phyloP scores from a whole-genome alignment of 1,139 yeast genomes.

The Zygosaccharomyces sapae region DNA sequence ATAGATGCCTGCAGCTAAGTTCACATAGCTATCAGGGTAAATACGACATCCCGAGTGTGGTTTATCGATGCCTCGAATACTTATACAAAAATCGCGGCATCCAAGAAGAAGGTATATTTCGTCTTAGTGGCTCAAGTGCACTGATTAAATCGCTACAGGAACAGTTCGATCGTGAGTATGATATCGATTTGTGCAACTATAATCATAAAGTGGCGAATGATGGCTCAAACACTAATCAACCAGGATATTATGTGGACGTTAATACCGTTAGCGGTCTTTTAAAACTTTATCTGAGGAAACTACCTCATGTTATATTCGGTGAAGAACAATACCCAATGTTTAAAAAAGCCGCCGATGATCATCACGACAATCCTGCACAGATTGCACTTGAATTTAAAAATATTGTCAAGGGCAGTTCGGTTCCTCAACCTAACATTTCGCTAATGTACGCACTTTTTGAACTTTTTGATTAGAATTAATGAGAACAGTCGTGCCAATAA shows the following conservation, averaged over 20 bases:
- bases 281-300: conserved; percentile 67
- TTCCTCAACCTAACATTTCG: conserved; percentile 54
- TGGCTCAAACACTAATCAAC: conserved; percentile 28
- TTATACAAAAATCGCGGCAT: conserved; percentile 66
- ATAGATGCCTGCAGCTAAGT: conserved; percentile 49
- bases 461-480: conserved; percentile 61
- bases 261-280: conserved; percentile 77
- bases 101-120: conserved; percentile 84
- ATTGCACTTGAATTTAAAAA: conserved; percentile 36
- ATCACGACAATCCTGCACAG: conserved; percentile 32
- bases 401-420: conserved; percentile 32
- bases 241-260: conserved; percentile 43
- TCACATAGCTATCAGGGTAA: conserved; percentile 45
- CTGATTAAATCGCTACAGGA: conserved; percentile 70
- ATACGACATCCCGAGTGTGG: conserved; percentile 63
- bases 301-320: conserved; percentile 65
- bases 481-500: conserved; percentile 63
- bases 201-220: conserved; percentile 22
- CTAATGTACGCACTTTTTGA: conserved; percentile 62
- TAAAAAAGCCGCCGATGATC: conserved; percentile 37
- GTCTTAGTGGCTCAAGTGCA: conserved; percentile 86
- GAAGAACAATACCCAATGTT: conserved; percentile 42
- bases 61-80: conserved; percentile 70
- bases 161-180: conserved; percentile 60
- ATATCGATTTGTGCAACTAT: conserved; percentile 54